Evolutionary conservation across 208 protist genomes (phyloP), one percentile per base, ranked within the genome.

Genomic region (Kentomonas sorsogonicus): DNA sequence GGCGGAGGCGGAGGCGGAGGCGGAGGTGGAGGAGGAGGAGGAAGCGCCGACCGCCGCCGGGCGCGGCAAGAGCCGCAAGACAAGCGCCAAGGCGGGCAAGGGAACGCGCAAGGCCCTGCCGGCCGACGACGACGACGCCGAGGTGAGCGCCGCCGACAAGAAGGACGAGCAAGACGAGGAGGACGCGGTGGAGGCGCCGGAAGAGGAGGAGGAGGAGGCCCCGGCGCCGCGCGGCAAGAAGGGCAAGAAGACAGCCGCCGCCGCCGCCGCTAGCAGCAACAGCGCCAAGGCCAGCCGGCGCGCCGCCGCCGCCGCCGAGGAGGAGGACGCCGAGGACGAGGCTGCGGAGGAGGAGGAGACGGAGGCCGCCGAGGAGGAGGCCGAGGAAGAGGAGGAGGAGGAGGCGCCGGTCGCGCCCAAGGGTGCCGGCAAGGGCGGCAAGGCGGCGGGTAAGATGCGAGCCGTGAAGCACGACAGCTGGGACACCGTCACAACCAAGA

Each of bases 401-500:
- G 0, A 25, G 33, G 38, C 3, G 36, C 18, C 52, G 22, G 33
- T 34, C 27, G 15, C 34, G 33, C 27, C 34, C 6, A 51, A 6
- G 55, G 31, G 38, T 18, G 4, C 16, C 16, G 43, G 40, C n/a
- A 13, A 46, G 23, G 23, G 44, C 20, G 61, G 43, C 18, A 66
- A 52, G 51, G 63, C 59, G 44, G 22, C 53, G 3, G 47, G 26
- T 6, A 33, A 30, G 11, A 72, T 79, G 68, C 67, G 44, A 13
- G 56, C 48, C 9, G 76, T 80, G 51, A 55, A 69, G 58, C 70
- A 83, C 50, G 71, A 77, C 55, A 69, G 60, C 10, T 82, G 79
- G 78, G 74, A 86, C 38, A 66, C 64, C 29, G 63, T 31, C 2
- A 61, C 56, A 11, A 29, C 30, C 18, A 29, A 6, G 22, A 11